phyloP scores from a whole-genome alignment of 805 yeast species.

The Saccharomyces mikatae region DNA sequence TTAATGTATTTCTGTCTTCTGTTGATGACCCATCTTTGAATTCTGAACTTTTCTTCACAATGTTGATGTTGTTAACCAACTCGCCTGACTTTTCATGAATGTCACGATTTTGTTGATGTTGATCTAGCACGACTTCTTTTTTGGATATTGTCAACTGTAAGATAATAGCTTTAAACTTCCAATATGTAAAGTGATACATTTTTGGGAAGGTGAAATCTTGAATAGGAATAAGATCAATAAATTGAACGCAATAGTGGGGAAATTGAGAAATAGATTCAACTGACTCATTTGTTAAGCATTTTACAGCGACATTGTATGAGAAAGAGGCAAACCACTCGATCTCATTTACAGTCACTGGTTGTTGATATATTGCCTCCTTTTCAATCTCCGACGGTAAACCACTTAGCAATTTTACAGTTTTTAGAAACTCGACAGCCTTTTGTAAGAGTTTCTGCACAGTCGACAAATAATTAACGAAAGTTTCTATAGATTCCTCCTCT shows the following conservation, averaged over 20 bases:
- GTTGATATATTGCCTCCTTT: slow-evolving; percentile 1
- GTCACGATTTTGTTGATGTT: slow-evolving; percentile 5
- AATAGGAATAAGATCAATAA: slow-evolving; percentile 13
- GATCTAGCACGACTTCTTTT: background rate
- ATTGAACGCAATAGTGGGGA: slow-evolving; percentile 14
- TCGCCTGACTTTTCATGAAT: slow-evolving; percentile 5
- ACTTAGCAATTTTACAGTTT: slow-evolving; percentile 3
- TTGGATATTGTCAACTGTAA: slow-evolving; percentile 14
- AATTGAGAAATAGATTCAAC: slow-evolving; percentile 12
- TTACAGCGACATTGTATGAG: slow-evolving; percentile 28
- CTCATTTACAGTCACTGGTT: slow-evolving; percentile 27
- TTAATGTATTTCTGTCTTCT: slow-evolving; percentile 9
- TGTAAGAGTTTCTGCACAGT: slow-evolving; percentile 4
- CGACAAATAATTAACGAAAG: slow-evolving; percentile 2
- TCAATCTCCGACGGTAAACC: background rate
- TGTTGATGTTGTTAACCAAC: slow-evolving; percentile 9
- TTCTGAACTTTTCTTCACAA: slow-evolving; percentile 9
- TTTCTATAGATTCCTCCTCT: slow-evolving; percentile 7
- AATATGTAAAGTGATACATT: slow-evolving; percentile 21
- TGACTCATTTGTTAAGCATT: slow-evolving; percentile 15
- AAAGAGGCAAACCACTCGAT: slow-evolving; percentile 36
- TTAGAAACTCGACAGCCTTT: slow-evolving; percentile 6
- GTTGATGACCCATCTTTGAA: slow-evolving; percentile 7
- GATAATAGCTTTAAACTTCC: slow-evolving; percentile 16
- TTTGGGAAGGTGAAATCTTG: slow-evolving; percentile 15